Base-by-base conservation (phyloP, 1,284 basidiomycete species). In the Crocinoboletus sp. region DNA sequence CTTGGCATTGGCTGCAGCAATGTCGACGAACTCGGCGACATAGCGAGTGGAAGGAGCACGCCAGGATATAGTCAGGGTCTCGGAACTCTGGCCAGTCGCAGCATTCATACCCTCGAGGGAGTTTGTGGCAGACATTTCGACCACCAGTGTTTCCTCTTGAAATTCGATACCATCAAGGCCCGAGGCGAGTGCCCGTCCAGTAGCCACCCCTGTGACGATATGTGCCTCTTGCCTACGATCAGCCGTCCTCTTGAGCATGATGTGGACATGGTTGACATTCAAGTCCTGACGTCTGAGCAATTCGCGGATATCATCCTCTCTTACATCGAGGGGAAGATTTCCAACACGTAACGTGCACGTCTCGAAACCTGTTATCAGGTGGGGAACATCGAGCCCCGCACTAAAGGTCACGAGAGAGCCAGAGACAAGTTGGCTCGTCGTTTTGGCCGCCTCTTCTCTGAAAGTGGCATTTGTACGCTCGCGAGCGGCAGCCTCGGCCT, bases 331-430 rank as follows among this genome's bases (percentile, higher is more conserved):
- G 2, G 74, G 72, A n/a, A 79, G 60, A 36, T 69, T 68, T 37
- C 61, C 63, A 25, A 78, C 61, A 1, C 58, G 66, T 16, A 78
- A 53, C 11, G 64, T 65, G 51, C 74, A 76, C 7, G 71, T 65
- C 33, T 78, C 73, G 49, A 76, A 78, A 5, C 77, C 76, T 13
- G 69, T 59, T 19, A 73, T 53, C 24, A 76, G 49, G n/a, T 58
- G 55, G 38, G 55, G 56, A 20, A 78, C 61, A 16, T 69, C 57
- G 27, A 78, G 54, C 5, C 76, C 76, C 2, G 74, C 70, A n/a
- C 63, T 63, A 36, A 64, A 76, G 5, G 72, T 73, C 15, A 75
- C 69, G 30, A 77, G 71, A 11, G 72, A 72, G 2, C 69, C 74
- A 15, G 65, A 62, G 10, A 77, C 65, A n/a, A 74, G 50, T 34